These are phyloP conservation scores for Rhodotorula glutinis DNA, from an alignment of 1,284 basidiomycete species.

Conservation along the genomic window DNA sequence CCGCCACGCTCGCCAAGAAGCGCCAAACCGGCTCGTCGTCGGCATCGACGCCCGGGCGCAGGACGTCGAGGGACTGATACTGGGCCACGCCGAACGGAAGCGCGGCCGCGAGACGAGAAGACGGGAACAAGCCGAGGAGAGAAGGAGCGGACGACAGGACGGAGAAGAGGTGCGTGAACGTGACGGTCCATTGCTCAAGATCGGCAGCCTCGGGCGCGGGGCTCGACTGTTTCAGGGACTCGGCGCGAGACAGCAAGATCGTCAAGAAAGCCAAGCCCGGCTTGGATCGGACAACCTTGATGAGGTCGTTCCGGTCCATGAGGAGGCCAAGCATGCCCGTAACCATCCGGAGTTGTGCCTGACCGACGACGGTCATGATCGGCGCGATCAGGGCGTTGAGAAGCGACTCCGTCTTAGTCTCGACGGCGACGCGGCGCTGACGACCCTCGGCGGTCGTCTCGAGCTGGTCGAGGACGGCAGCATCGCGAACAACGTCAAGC, in stretches of 20 bases:
- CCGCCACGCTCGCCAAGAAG: constrained; percentile 81
- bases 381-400: constrained; percentile 79
- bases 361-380: constrained; percentile 75
- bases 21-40: constrained; percentile 90
- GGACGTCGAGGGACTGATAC: constrained; percentile 19
- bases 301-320: constrained; percentile 74
- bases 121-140: constrained; percentile 71
- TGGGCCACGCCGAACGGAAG: constrained; percentile 55
- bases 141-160: constrained; percentile 63
- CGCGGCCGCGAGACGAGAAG: constrained; percentile 65
- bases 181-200: constrained; percentile 75
- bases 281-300: constrained; percentile 67
- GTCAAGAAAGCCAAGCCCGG: constrained; percentile 91
- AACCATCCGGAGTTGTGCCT: constrained; percentile 73
- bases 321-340: constrained; percentile 82
- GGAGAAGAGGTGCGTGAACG: constrained; percentile 80
- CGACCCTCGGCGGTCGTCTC: constrained; percentile 18
- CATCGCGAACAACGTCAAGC: constrained; percentile 79
- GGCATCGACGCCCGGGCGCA: constrained; percentile 57
- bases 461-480: constrained; percentile 54
- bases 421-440: constrained; percentile 52
- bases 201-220: constrained; percentile 52
- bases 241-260: constrained; percentile 84
- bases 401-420: constrained; percentile 85
- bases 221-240: constrained; percentile 71